These are phyloP conservation scores for Talaromyces nanjingensis DNA, from an alignment of 495 filamentous ascomycete species.

Conservation along the genomic window DNA sequence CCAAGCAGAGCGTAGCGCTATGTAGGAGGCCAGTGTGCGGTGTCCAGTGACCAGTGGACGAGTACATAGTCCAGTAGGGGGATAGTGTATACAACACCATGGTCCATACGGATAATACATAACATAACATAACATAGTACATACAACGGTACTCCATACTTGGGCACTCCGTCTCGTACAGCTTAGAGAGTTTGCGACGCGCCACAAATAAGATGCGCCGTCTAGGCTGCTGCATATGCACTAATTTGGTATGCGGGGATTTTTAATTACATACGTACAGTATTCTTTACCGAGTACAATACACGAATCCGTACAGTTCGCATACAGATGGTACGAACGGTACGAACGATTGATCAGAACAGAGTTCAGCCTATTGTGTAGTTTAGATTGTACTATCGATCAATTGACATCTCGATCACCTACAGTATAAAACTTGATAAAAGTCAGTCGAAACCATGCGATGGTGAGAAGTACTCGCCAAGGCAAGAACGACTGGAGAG, in stretches of 20 bases:
- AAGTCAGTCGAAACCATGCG: not conserved
- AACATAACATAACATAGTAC: not conserved
- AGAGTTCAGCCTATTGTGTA: not conserved
- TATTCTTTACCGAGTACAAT: not conserved
- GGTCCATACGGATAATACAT: too few relatives aligned
- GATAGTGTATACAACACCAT: not conserved
- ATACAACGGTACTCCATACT: slow-evolving; percentile 4
- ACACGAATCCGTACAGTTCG: not conserved
- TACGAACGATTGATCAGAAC: not conserved
- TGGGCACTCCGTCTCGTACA: not conserved
- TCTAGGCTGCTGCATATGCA: not conserved
- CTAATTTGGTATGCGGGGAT: slow-evolving; percentile 6
- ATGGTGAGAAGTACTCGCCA: not conserved
- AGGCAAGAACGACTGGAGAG: not conserved
- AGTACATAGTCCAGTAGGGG: not conserved
- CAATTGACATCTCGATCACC: not conserved
- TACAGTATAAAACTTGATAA: not conserved
- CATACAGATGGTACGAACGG: not conserved
- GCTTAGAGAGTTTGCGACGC: not conserved
- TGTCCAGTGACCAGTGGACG: not conserved
- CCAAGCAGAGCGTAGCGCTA: not conserved
- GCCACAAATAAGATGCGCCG: not conserved
- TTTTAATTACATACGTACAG: not conserved
- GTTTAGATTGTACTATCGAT: not conserved
- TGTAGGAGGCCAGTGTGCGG: not conserved